Percentiles rank a stretch among this genome's conserved stretches.
Evolutionary conservation across 495 filamentous ascomycete species (phyloP).

Genomic region (Sabuloglossum arenarium): DNA sequence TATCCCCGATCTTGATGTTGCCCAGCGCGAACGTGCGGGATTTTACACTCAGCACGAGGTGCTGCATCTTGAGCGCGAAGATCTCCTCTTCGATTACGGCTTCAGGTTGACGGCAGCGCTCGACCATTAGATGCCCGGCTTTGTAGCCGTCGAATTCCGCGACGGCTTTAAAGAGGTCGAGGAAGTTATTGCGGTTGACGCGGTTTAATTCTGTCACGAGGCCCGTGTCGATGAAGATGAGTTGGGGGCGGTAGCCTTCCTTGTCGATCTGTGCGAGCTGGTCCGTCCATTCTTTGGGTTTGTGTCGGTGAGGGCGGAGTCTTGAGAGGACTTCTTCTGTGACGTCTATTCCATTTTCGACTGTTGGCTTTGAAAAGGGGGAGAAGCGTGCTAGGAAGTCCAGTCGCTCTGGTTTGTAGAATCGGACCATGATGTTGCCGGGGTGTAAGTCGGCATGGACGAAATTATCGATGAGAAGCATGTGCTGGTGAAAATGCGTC

Average conservation of each 20-base stretch:
- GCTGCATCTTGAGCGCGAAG: conserved; percentile 91
- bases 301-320: conserved; percentile 47
- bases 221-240: conserved; percentile 96
- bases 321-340: conserved; percentile 70
- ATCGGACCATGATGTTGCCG: conserved; percentile 99
- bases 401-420: conserved; percentile 66
- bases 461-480: conserved; percentile 96
- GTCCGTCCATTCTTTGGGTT: conserved; percentile 44
- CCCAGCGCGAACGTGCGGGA: conserved; percentile 77
- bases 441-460: conserved; percentile 97
- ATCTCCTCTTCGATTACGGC: conserved; percentile 72
- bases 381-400: conserved; percentile 21
- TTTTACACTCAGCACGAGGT: conserved; percentile 79
- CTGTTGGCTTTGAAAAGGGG: conserved; percentile 2
- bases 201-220: conserved; percentile 87
- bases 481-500: conserved; percentile 26
- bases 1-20: conserved; percentile 90
- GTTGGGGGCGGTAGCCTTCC: conserved; percentile 81
- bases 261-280: conserved; percentile 60
- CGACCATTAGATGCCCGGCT: conserved; percentile 88
- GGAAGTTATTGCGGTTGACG: conserved; percentile 71
- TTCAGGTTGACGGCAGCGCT: conserved; percentile 77
- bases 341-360: conserved; percentile 36
- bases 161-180: conserved; percentile 87
- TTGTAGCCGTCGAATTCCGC: conserved; percentile 96